Conservation (phyloP, 306 rosid species). For the Lagenaria siceraria region DNA sequence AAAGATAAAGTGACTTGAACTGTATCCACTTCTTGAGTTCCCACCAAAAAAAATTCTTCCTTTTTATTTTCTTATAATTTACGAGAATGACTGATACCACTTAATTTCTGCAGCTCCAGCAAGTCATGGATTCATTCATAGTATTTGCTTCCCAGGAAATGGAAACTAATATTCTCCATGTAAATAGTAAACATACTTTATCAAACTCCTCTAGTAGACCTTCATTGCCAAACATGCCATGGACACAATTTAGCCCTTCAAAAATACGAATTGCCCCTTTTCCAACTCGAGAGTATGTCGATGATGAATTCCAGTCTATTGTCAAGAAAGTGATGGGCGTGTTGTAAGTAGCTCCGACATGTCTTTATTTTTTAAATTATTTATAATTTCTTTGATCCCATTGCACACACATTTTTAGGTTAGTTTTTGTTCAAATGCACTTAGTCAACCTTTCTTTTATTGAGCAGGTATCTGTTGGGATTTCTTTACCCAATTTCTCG, state of each 20-base stretch:
- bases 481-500: slow-evolving; percentile 91
- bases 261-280: slow-evolving; percentile 72
- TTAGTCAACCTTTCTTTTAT: slow-evolving; percentile 19
- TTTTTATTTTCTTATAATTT: not conserved
- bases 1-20: not conserved
- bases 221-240: slow-evolving; percentile 28
- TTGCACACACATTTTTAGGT: slow-evolving; percentile 9
- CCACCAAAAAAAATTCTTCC: not conserved
- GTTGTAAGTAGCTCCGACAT: slow-evolving; percentile 39
- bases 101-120: slow-evolving; percentile 72
- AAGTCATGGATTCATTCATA: slow-evolving; percentile 75
- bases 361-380: not conserved
- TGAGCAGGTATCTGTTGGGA: slow-evolving; percentile 82
- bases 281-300: slow-evolving; percentile 91
- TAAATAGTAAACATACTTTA: slow-evolving; percentile 25
- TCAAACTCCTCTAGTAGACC: slow-evolving; percentile 17
- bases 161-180: slow-evolving; percentile 18
- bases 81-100: slow-evolving; percentile 1
- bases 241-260: slow-evolving; percentile 58
- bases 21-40: not conserved
- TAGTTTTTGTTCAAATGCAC: slow-evolving; percentile 11
- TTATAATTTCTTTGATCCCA: not conserved
- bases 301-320: slow-evolving; percentile 92
- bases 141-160: slow-evolving; percentile 67
- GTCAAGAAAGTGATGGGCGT: slow-evolving; percentile 85